Percentiles rank a stretch among this genome's conserved stretches.
phyloP scores from a whole-genome alignment of 768 basidiomycete genomes.

The Paxillus ammoniavirescens region DNA sequence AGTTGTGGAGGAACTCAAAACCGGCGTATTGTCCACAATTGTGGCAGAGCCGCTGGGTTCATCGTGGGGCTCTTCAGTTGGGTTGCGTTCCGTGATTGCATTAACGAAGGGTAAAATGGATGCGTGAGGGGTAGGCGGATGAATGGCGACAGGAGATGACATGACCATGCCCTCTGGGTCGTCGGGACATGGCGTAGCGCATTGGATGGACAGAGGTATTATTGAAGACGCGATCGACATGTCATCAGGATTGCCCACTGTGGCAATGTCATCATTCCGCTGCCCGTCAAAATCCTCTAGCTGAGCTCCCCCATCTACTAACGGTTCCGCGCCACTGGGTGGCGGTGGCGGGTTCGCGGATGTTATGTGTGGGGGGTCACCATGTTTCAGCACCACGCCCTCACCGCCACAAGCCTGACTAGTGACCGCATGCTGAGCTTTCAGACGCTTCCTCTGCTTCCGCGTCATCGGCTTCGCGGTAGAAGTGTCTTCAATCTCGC shows the following conservation, averaged over 20 bases:
- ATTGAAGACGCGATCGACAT: constrained; percentile 7
- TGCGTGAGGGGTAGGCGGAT: not conserved
- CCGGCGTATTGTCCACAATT: not conserved
- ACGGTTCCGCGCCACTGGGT: not conserved
- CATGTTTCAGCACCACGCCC: not conserved
- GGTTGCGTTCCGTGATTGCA: too few relatives aligned
- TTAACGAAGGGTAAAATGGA: not conserved
- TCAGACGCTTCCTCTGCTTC: constrained; percentile 1
- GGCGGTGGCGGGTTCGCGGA: not conserved
- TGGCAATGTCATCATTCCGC: not conserved
- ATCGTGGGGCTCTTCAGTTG: not conserved
- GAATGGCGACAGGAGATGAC: constrained; percentile 1
- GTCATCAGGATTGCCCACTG: not conserved
- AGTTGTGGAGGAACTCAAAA: not conserved
- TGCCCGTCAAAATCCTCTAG: not conserved
- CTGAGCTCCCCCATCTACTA: not conserved
- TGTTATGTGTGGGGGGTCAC: not conserved
- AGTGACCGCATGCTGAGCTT: not conserved
- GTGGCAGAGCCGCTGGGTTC: not conserved
- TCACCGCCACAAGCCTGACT: not conserved
- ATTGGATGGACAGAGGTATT: constrained; percentile 1
- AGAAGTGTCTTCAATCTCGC: constrained; percentile 7
- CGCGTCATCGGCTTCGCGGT: not conserved
- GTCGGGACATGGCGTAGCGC: not conserved
- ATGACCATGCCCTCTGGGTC: constrained; percentile 6